These are phyloP conservation scores for Paecilomyces sp. DNA, from an alignment of 2,329 filamentous ascomycete species.

Conservation along the genomic window DNA sequence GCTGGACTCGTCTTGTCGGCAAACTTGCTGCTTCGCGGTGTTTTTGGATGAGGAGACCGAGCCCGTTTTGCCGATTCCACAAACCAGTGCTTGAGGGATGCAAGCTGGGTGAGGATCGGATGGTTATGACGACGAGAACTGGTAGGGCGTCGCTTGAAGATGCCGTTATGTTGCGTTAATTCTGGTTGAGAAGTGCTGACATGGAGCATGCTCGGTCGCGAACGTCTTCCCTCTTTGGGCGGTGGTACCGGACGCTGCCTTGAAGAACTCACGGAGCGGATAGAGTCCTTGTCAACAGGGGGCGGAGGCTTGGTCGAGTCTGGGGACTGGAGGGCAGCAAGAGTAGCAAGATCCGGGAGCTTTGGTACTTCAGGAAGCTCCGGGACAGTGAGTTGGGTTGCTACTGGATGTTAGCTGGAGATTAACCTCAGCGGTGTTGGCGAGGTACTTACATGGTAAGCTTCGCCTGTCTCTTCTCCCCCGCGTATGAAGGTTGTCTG, in stretches of 20 bases:
- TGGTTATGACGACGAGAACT: constrained; percentile 48
- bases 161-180: constrained; percentile 49
- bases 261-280: constrained; percentile 70
- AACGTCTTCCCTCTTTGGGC: constrained; percentile 75
- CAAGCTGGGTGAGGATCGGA: constrained; percentile 59
- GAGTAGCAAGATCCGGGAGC: constrained; percentile 53
- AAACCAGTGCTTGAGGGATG: constrained; percentile 65
- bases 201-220: constrained; percentile 78
- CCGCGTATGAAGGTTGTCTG: constrained; percentile 58
- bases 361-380: constrained; percentile 73
- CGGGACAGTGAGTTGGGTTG: constrained; percentile 55
- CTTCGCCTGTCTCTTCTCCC: constrained; percentile 74
- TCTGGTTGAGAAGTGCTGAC: constrained; percentile 67
- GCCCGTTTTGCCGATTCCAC: constrained; percentile 60
- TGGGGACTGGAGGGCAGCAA: constrained; percentile 23
- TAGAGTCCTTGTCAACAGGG: constrained; percentile 65
- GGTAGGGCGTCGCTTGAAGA: constrained; percentile 47
- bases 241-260: constrained; percentile 71
- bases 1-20: constrained; percentile 32
- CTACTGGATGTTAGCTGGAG: constrained; percentile 12
- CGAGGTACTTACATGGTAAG: constrained; percentile 38
- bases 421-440: background rate
- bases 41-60: constrained; percentile 45
- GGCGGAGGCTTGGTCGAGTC: constrained; percentile 48
- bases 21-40: constrained; percentile 25